Evolutionary conservation across 768 basidiomycete species (phyloP), one percentile per base, ranked within the genome.

Genomic region (Boletus sp.): DNA sequence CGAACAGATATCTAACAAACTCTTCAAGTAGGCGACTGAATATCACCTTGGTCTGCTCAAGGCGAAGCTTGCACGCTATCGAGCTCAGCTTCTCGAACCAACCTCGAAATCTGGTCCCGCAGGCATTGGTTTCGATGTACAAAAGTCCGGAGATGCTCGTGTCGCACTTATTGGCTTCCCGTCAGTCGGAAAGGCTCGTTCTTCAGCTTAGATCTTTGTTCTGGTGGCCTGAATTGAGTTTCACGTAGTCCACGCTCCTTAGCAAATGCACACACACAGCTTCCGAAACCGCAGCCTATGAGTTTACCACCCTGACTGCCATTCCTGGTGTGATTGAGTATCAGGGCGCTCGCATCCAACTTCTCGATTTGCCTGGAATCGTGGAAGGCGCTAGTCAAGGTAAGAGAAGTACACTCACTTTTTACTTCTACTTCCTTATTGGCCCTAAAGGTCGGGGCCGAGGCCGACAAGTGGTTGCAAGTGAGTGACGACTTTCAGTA

Each of bases 321-420:
- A 98, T 99, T 58, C 96, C 97, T 36, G 97, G 97, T 48, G 97
- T 98, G 4, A 84, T 98, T 17, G 95, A 98, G 67, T 91, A 98
- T 71, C 87, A 96, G 71, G 97, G 97, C 30, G 87, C 89, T 3
- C 82, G 92, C 42, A 94, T 98, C 55, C 97, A 99, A 70, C 81
- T 98, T 44, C 82, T 98, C 15, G 95, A 98, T 83, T 77, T 98
- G 33, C 95, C 95, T 2, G 95, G 95, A 73, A 98, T 98, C 63
- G 93, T 98, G 8, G 92, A 94, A 73, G 92, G 92, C 14, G 92
- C 92, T 18, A 91, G 89, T 66, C 88, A 92, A 77, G 88, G 86
- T 71, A 52, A 48, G 52, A 42, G 11, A 39, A 30, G 18, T 17
- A 1, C 20, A 7, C 20, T 2, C 17, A 4, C 30, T 11, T 41